Base-by-base conservation (phyloP, 257 asterid species). In the Galeopsis tetrahit region DNA sequence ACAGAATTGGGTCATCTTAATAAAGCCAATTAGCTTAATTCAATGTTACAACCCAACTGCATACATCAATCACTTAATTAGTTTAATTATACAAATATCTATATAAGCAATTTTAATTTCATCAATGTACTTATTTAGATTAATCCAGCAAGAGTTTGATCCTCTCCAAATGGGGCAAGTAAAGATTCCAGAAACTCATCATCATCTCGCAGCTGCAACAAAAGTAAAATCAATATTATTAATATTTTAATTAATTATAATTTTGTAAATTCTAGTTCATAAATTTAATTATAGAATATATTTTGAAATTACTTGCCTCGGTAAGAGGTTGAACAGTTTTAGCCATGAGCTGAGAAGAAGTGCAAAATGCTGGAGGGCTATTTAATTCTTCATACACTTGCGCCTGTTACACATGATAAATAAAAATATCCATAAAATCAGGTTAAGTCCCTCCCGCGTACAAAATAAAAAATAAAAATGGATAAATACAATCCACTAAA, bases 161-260 rank as follows among this genome's bases (percentile, higher is more conserved):
- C 82, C 10, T 66, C 85, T 60, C 38, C 75, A 65, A 57, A 80
- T 13, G 78, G 83, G 62, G 81, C 83, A 57, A 82, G 83, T 48
- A 85, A 62, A 44, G 85, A 80, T 28, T 75, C 85, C 64, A 82
- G 65, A 51, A 82, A 80, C 3, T 77, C 89, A 52, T 69, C 82
- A 33, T 77, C 83, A 2, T 75, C 81, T 32, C 38, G n/a, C n/a
- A n/a, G 55, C 87, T 85, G 83, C 63, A 35, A 62, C 5, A 66
- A 68, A 48, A 21, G 2, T 39, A 11, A n/a, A n/a, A 46, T 10
- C 14, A 48, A 13, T 13, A 6, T 1, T n/a, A n/a, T n/a, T n/a
- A 2, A 6, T 3, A 10, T n/a, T n/a, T 39, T 32, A 28, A 4
- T 53, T n/a, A n/a, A n/a, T 38, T 38, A 10, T 31, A 32, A 10